Evolutionary conservation across 2,329 filamentous ascomycete species (phyloP), one percentile per base, ranked within the genome.

Genomic region (Fusarium phyllophilum): DNA sequence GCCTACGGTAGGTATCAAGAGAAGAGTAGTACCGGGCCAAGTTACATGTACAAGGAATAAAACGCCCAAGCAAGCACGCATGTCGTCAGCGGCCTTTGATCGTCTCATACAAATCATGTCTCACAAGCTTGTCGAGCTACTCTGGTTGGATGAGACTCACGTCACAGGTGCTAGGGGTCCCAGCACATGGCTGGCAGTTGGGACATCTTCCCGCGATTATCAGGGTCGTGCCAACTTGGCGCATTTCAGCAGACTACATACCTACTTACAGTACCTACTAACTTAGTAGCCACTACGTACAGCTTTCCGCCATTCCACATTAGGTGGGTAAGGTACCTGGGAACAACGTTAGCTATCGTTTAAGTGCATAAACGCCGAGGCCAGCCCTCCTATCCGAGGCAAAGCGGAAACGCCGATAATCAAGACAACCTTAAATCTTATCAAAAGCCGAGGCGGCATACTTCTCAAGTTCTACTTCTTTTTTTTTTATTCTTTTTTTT

Each of bases 71-170:
- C 31, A 69, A 51, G 34, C 61, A 64, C 45, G 38, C 54, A 75
- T 75, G 73, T 71, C 73, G 73, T 75, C 73, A 75, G 73, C 57
- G 66, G 73, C 62, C 66, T 55, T 51, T 71, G 73, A 65, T 75
- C 52, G 49, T 63, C 66, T 75, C 59, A 34, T 55, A 60, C 66
- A 62, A 33, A 68, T 48, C 70, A 70, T 66, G 72, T 66, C 73
- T 71, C 66, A 55, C 56, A 56, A 57, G 41, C 59, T 59, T 36
- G 66, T 54, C 39, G 29, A 48, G 55, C 49, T 41, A 61, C 51
- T 61, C 72, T 75, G 73, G 72, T 75, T 75, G 72, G 72, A 39
- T 60, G 41, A 57, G 46, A 49, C 41, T 56, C 59, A 75, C 73
- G 73, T 75, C 73, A 75, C 73, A 65, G 59, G 36, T 51, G 60